Evolutionary conservation across 1,139 yeast species (phyloP), one percentile per base, ranked within the genome.

Genomic region (Debaryomycetaceae sp.): DNA sequence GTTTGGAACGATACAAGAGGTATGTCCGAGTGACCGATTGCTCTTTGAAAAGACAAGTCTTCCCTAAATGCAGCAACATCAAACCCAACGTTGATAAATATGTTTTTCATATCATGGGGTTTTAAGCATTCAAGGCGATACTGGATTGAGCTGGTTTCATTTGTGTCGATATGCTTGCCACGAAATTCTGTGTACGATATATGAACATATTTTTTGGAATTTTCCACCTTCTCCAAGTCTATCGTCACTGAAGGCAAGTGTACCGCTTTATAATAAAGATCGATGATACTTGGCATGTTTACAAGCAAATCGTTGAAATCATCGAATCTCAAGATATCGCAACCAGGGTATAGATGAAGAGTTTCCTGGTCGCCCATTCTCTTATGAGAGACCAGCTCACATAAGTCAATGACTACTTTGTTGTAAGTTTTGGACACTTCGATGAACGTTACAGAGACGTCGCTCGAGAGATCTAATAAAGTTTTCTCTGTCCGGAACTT

Each of bases 1-100:
- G 44, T 24, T 13, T 46, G 45, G 34, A 46, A 54, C 24, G 44
- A 41, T 9, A 57, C 31, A 8, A 55, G 37, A n/a, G 56, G 54
- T 17, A 52, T 35, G 11, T 27, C 31, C 8, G 31, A 27, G 11
- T 27, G 31, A 8, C 31, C 31, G 11, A 7, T 27, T 8, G 31
- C 4, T 27, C 31, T 27, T 27, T 27, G 31, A 27, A 27, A 4
- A 8, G 31, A 27, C 4, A 27, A 3, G 11, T 27, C 31, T 8
- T 27, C 31, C 31, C 4, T 27, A 11, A 27, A 27, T 27, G 31
- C 8, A 27, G 31, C 31, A 7, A 27, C 31, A 27, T 27, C 31
- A 11, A 27, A 27, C 8, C 11, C 11, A 27, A 27, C 31, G 3
- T 27, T 27, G 3, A 27, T 27, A 11, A 27, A 27, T 8, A 27